Evolutionary conservation across 2,329 filamentous ascomycete species (phyloP), one percentile per base, ranked within the genome.

Genomic region (Phoma herbarum): DNA sequence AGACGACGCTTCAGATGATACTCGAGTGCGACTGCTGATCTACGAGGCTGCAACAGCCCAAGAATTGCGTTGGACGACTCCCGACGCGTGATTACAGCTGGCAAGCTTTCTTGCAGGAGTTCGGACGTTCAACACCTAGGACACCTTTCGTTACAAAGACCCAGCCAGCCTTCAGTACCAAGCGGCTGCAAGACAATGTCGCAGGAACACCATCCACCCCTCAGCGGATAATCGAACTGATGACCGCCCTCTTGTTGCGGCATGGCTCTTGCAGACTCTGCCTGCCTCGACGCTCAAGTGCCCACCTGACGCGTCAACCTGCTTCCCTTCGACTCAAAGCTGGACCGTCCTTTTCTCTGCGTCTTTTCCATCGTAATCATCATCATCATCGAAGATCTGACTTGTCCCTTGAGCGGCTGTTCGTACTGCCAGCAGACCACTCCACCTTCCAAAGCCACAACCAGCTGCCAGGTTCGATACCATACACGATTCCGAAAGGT

Each of bases 391-490:
- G 14, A 29, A 18, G 16, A 22, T 29, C 4, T 9, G 18, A 29
- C 22, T 44, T 43, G 14, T 23, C 14, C 5, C 10, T 6, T 54
- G 41, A 48, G 23, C n/a, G 14, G 9, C 4, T n/a, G 10, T 2
- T 5, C 3, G 41, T 41, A 8, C 12, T n/a, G 3, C 22, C 33
- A 25, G 31, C 44, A 25, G 52, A 57, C 58, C 58, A 60, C 7
- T 41, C 49, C 11, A 44, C 35, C 14, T 62, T 62, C 60, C 60
- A 62, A 10, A 62, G 52, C 60, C 60, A 62, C n/a, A 62, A 48
- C 60, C 60, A 62, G 22, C 48, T 51, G 18, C 60, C 56, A 49
- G 56, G 60, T 20, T 59, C 52, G 26, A 59, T 55, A 7, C 55
- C 55, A 41, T 62, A 45, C 5, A 62, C 52, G 16, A 62, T 62